Percentiles rank a stretch among this genome's conserved stretches.
Evolutionary conservation across 2,329 filamentous ascomycete species (phyloP).

Genomic region (Thyridium curvatum): DNA sequence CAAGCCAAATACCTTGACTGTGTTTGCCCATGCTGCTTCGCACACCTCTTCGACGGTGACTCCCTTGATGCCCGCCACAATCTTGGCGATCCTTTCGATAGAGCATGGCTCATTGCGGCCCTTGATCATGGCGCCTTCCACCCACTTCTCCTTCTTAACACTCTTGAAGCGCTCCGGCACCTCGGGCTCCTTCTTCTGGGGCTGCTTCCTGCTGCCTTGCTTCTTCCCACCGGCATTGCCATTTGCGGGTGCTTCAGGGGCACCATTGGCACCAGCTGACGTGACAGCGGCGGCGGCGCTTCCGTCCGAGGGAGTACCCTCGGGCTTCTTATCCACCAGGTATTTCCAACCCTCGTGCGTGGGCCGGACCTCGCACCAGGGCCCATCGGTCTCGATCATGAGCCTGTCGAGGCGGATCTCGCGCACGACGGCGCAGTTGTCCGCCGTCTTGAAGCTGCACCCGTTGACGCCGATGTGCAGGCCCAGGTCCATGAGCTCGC

Average conservation of each 20-base stretch:
- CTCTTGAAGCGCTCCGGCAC: conserved; percentile 69
- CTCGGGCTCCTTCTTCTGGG: conserved; percentile 55
- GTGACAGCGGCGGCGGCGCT: conserved; percentile 16
- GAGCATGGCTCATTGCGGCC: conserved; percentile 88
- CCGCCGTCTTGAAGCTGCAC: conserved; percentile 89
- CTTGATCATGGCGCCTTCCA: conserved; percentile 83
- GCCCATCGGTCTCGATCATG: conserved; percentile 95
- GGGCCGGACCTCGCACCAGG: conserved; percentile 92
- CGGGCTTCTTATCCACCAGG: conserved; percentile 36
- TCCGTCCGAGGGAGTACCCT: conserved; percentile 13
- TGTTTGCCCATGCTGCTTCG: conserved; percentile 82
- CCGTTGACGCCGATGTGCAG: conserved; percentile 94
- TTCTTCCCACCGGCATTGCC: background rate
- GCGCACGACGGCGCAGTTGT: conserved; percentile 81
- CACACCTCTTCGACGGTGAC: conserved; percentile 74
- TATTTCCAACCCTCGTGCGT: conserved; percentile 80
- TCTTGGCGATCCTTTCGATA: conserved; percentile 81
- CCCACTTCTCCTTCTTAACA: conserved; percentile 96
- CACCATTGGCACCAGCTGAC: conserved; percentile 7
- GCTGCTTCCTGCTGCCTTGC: conserved; percentile 29
- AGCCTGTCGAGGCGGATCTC: conserved; percentile 71
- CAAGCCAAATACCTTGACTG: conserved; percentile 70
- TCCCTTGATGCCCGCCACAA: conserved; percentile 81
- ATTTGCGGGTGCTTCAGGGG: conserved; percentile 5
- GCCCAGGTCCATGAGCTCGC: conserved; percentile 69